phyloP scores from a whole-genome alignment of 2,329 filamentous ascomycete species.

The Chaetomiaceae sp. region DNA sequence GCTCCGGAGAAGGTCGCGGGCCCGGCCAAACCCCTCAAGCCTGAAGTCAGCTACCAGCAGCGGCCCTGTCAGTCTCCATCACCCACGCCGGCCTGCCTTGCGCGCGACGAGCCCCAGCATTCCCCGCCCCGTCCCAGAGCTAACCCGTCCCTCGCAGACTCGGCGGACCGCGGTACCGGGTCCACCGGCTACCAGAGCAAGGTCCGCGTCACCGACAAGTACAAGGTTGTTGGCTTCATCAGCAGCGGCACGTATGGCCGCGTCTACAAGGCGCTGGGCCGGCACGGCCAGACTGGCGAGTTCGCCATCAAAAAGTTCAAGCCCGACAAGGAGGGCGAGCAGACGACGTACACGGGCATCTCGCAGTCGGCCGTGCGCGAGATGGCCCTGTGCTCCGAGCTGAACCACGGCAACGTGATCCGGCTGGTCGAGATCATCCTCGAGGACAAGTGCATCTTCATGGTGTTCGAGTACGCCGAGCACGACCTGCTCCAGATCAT shows the following conservation, averaged over 20 bases:
- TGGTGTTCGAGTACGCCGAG: constrained; percentile 98
- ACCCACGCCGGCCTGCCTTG: neutral
- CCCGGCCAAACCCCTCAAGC: constrained; percentile 18
- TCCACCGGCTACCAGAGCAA: constrained; percentile 62
- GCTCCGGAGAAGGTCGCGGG: constrained; percentile 13
- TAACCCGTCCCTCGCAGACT: constrained; percentile 44
- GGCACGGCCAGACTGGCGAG: constrained; percentile 68
- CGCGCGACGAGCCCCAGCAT: neutral
- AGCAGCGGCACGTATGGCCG: constrained; percentile 96
- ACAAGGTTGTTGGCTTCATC: constrained; percentile 97
- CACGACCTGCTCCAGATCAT: constrained; percentile 97
- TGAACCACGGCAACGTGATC: constrained; percentile 85
- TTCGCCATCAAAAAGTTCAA: constrained; percentile 99
- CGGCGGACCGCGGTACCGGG: constrained; percentile 45
- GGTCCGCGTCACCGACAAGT: constrained; percentile 84
- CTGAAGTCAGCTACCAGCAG: constrained; percentile 22
- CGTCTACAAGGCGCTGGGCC: constrained; percentile 89
- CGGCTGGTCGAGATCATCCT: constrained; percentile 91
- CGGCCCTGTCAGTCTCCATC: constrained; percentile 22
- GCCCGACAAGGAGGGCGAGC: constrained; percentile 95
- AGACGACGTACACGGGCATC: constrained; percentile 91
- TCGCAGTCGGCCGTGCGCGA: constrained; percentile 96
- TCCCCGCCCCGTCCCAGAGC: constrained; percentile 20
- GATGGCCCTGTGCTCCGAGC: constrained; percentile 93
- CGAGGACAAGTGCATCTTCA: constrained; percentile 98